These are phyloP conservation scores for Lecanicillium sp. DNA, from an alignment of 2,329 filamentous ascomycete genomes.

Conservation along the genomic window DNA sequence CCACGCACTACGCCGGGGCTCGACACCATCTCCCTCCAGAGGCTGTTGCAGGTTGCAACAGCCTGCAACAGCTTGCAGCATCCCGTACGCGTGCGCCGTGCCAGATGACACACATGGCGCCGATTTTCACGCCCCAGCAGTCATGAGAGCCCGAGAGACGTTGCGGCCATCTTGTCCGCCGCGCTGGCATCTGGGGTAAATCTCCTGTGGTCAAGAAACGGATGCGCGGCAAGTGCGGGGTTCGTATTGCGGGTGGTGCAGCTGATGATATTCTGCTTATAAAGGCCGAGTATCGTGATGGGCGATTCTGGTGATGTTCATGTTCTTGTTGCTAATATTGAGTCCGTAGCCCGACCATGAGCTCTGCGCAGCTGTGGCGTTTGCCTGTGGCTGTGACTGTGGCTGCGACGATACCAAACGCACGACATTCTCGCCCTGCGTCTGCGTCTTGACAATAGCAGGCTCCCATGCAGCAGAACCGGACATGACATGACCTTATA, in stretches of 20 bases:
- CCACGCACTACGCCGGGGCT: not conserved
- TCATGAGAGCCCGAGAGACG: not conserved
- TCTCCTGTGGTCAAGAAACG: not conserved
- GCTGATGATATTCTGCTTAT: not conserved
- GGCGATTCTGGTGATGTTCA: no score
- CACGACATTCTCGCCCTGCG: no score
- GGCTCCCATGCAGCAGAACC: no score
- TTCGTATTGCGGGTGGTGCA: not conserved
- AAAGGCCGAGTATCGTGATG: not conserved
- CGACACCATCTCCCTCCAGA: conserved; percentile 3
- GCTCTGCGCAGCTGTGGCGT: no score
- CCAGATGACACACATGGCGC: conserved; percentile 1
- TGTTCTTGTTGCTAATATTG: no score
- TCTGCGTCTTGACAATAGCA: no score
- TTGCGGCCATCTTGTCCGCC: not conserved
- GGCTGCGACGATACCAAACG: no score
- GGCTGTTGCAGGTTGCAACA: no score
- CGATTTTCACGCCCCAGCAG: not conserved
- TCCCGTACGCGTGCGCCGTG: not conserved
- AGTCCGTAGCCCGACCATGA: no score
- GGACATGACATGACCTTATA: no score
- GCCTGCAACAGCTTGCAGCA: no score
- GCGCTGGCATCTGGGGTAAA: not conserved
- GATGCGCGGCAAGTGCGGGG: conserved; percentile 1
- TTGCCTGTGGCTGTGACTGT: no score